These are phyloP conservation scores for Papiliotrema terrestris DNA, from an alignment of 1,284 basidiomycete genomes.

Conservation along the genomic window DNA sequence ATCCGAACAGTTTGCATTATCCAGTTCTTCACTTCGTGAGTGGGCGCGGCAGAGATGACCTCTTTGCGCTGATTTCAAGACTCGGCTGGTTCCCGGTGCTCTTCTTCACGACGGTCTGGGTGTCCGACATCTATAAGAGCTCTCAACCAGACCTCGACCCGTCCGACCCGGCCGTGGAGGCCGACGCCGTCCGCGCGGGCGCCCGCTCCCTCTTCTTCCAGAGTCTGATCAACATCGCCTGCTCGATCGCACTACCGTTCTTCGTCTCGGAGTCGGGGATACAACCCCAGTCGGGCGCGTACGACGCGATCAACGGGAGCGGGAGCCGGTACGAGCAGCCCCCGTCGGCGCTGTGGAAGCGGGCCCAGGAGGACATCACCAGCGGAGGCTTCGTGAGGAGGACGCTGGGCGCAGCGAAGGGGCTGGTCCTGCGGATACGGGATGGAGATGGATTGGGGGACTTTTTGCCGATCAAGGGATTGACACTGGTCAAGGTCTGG, in stretches of 20 bases:
- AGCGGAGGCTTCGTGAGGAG: constrained; percentile 9
- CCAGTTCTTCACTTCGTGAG: constrained; percentile 76
- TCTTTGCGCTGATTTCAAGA: constrained; percentile 49
- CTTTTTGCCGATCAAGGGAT: constrained; percentile 37
- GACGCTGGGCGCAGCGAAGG: constrained; percentile 6
- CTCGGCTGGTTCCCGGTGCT: constrained; percentile 85
- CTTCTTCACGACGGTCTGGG: constrained; percentile 82
- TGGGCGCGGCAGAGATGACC: constrained; percentile 10
- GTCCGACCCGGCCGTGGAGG: constrained; percentile 51
- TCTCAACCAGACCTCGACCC: constrained; percentile 34
- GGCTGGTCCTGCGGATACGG: constrained; percentile 17
- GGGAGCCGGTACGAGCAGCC: constrained; percentile 7
- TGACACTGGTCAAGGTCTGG: constrained; percentile 46
- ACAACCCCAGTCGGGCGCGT: constrained; percentile 12
- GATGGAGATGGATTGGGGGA: constrained; percentile 15
- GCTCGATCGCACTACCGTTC: constrained; percentile 69
- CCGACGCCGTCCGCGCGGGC: constrained; percentile 73
- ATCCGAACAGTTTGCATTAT: constrained; percentile 73
- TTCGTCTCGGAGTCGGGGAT: constrained; percentile 56
- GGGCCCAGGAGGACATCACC: constrained; percentile 15
- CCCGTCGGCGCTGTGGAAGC: constrained; percentile 33
- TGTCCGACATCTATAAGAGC: constrained; percentile 76
- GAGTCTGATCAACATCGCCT: constrained; percentile 64
- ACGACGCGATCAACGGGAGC: constrained; percentile 14
- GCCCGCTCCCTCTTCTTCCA: constrained; percentile 77